These are phyloP conservation scores for Ophiocordyceps camponoti-floridani DNA, from an alignment of 2,329 filamentous ascomycete species.

Conservation along the genomic window DNA sequence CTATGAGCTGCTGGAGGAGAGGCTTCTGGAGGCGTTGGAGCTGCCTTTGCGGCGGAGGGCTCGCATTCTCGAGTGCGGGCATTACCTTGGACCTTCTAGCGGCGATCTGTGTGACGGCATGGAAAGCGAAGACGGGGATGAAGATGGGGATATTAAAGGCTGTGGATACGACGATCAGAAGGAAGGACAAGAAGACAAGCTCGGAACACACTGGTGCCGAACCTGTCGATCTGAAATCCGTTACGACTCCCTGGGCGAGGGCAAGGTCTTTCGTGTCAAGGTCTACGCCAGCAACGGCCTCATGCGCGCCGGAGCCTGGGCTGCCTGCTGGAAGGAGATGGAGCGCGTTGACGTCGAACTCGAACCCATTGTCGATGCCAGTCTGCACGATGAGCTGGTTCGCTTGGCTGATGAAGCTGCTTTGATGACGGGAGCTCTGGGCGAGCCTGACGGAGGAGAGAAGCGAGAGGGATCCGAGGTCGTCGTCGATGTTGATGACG, in stretches of 20 bases:
- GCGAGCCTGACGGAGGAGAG: conserved; percentile 18
- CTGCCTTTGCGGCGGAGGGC: conserved; percentile 46
- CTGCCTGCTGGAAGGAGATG: conserved; percentile 92
- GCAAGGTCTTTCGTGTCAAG: conserved; percentile 57
- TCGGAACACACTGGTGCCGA: conserved; percentile 33
- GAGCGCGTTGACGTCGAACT: conserved; percentile 94
- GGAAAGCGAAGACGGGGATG: conserved; percentile 6
- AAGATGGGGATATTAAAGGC: neutral
- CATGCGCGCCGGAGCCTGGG: conserved; percentile 84
- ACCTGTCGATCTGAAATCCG: conserved; percentile 37
- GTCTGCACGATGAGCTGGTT: conserved; percentile 41
- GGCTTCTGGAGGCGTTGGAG: conserved; percentile 57
- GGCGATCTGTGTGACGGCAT: conserved; percentile 24
- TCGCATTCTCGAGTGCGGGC: conserved; percentile 56
- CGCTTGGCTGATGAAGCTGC: conserved; percentile 22
- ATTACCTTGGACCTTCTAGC: conserved; percentile 49
- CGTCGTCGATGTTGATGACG: neutral
- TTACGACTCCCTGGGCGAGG: conserved; percentile 31
- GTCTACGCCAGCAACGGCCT: conserved; percentile 90
- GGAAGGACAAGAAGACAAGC: neutral
- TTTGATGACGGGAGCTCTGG: neutral
- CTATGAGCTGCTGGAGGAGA: conserved; percentile 63
- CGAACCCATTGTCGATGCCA: conserved; percentile 48
- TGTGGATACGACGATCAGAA: neutral
- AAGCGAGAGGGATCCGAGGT: conserved; percentile 1